phyloP scores from a whole-genome alignment of 108 stramenopile genomes.

The Mediolabrus comicus region DNA sequence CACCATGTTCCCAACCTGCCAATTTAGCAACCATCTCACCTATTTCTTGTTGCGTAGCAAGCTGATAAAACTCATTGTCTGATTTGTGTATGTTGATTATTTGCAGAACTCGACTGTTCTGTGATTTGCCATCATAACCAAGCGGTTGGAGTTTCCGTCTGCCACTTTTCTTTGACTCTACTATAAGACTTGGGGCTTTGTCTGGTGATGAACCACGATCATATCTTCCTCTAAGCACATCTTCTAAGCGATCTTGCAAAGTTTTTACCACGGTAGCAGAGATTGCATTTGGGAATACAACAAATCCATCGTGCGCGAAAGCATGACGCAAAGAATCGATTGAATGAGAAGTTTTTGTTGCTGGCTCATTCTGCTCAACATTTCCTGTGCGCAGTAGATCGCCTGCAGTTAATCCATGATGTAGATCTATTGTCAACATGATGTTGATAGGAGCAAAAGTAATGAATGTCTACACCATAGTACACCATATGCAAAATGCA shows the following conservation, averaged over 20 bases:
- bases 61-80: constrained; percentile 58
- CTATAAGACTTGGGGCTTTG: constrained; percentile 54
- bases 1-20: constrained; percentile 68
- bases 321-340: constrained; percentile 2
- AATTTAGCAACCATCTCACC: constrained; percentile 63
- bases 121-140: constrained; percentile 13
- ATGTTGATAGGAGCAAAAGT: no score
- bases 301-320: constrained; percentile 69
- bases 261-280: constrained; percentile 24
- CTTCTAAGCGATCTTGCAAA: constrained; percentile 61
- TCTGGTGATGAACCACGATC: constrained; percentile 66
- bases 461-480: no score
- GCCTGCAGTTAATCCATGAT: background rate
- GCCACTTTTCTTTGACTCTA: constrained; percentile 4
- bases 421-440: background rate
- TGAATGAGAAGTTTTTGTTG: background rate
- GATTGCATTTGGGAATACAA: constrained; percentile 53
- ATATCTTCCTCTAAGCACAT: constrained; percentile 67
- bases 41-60: constrained; percentile 51
- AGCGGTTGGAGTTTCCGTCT: constrained; percentile 7
- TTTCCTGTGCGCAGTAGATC: background rate
- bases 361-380: background rate
- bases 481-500: no score
- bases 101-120: constrained; percentile 61
- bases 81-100: constrained; percentile 85